Conservation (phyloP, 1,284 basidiomycete species). For the Leccinum solheimii region DNA sequence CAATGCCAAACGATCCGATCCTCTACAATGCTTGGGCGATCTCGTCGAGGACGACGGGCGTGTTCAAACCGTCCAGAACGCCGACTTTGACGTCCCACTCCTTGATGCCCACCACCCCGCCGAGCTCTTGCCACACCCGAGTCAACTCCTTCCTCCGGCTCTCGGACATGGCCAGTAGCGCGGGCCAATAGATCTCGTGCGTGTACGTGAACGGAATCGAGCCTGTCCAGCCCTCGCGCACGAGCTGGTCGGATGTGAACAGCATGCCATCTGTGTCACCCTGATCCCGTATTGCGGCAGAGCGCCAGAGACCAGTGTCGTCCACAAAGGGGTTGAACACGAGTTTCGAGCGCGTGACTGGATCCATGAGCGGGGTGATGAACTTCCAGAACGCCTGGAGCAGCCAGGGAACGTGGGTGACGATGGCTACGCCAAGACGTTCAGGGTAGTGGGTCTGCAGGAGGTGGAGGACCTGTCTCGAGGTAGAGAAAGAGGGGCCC, state of each 20-base stretch:
- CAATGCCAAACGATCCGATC: background rate
- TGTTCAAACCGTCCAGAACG: conserved; percentile 16
- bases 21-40: conserved; percentile 17
- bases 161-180: conserved; percentile 58
- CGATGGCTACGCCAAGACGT: conserved; percentile 81
- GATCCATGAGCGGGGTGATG: conserved; percentile 80
- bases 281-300: conserved; percentile 21
- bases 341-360: conserved; percentile 72
- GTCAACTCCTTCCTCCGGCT: conserved; percentile 51
- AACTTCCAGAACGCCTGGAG: conserved; percentile 82
- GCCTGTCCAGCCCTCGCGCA: conserved; percentile 65
- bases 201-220: conserved; percentile 61
- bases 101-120: conserved; percentile 63
- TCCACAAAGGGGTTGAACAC: conserved; percentile 61
- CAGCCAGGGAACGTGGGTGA: conserved; percentile 83
- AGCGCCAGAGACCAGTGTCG: conserved; percentile 24
- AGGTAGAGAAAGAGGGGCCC: conserved; percentile 68
- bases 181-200: conserved; percentile 75
- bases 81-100: conserved; percentile 59
- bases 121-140: conserved; percentile 62
- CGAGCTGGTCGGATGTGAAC: conserved; percentile 57
- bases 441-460: conserved; percentile 91
- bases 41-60: background rate
- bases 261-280: conserved; percentile 49
- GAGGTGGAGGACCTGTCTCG: conserved; percentile 70